Evolutionary conservation across 192 early-diverging fungal genomes (phyloP).

Genomic region (Backusella macrospora): DNA sequence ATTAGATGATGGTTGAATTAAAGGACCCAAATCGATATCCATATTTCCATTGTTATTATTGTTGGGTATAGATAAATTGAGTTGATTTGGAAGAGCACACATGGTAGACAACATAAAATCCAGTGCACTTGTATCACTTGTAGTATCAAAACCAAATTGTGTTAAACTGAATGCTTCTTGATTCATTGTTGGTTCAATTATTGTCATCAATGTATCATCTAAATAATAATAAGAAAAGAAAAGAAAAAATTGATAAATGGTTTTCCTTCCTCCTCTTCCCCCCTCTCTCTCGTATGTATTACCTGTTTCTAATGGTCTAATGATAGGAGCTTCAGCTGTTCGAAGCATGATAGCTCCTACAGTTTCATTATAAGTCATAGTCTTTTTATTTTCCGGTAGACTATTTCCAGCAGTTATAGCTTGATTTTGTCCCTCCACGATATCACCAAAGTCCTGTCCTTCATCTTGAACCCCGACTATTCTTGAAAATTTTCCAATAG

Average conservation of each 20-base stretch:
- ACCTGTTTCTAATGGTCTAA: conserved; percentile 1
- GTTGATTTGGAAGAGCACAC: neutral
- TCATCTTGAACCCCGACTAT: neutral
- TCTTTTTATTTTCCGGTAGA: neutral
- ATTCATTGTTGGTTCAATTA: neutral
- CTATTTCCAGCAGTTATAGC: neutral
- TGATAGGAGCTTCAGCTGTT: neutral
- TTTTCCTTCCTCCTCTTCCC: too few species aligned
- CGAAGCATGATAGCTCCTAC: neutral
- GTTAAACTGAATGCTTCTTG: conserved; percentile 4
- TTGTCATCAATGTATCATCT: neutral
- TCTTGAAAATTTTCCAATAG: neutral
- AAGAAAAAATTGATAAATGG: too few species aligned
- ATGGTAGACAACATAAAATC: conserved; percentile 5
- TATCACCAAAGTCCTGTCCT: neutral
- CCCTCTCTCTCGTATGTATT: neutral
- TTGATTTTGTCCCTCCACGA: neutral
- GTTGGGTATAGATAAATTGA: neutral
- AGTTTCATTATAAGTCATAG: neutral
- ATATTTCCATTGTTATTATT: neutral
- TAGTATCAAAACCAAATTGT: conserved; percentile 6
- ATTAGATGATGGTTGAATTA: neutral
- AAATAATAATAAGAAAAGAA: too few species aligned
- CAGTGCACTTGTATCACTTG: neutral
- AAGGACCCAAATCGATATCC: neutral